Base-by-base conservation (phyloP, 495 filamentous ascomycete species). In the Chaetomidium leptoderma region DNA sequence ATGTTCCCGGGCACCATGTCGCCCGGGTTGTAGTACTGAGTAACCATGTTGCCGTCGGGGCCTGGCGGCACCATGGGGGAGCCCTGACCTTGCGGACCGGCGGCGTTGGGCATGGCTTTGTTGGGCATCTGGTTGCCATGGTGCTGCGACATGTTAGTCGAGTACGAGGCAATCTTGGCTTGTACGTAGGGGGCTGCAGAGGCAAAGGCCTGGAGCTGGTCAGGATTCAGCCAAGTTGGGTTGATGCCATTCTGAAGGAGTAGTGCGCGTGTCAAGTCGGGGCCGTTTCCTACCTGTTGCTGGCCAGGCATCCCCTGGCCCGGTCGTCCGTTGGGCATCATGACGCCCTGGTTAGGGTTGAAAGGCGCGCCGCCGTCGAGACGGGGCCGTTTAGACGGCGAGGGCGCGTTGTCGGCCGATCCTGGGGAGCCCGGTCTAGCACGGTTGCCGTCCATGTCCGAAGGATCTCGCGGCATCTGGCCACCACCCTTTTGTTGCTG, bases 361-460 rank as follows among this genome's bases (percentile, higher is more conserved):
- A 87, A 87, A 24, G 60, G 58, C 21, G 78, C 78, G 37, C 80
- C 81, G 14, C 81, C 81, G 57, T 96, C 93, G 37, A 97, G 79
- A 36, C 92, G 89, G n/a, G 85, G 87, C 65, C 93, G 80, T 75
- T 98, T 98, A 53, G 86, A 89, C 9, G 93, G 92, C 23, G 93
- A 97, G 6, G 91, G 88, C 29, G 90, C 90, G 65, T 95, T 95
- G 40, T 96, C 92, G 27, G 82, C 83, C 7, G 87, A 85, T 29
- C 86, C 83, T 6, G 90, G 91, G 35, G 90, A 96, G 59, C 87
- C 87, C 26, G 90, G 86, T 43, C 89, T 84, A 65, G 87, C 81
- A 58, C 81, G 86, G 72, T 86, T 89, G 73, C 90, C 89, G 55
- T 96, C 91, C 75, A 95, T 89, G 46, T 88, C 88, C 7, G 90